Evolutionary conservation across 2,329 filamentous ascomycete genomes (phyloP), one percentile per base, ranked within the genome.

Genomic region (Dactylellina cionopaga): DNA sequence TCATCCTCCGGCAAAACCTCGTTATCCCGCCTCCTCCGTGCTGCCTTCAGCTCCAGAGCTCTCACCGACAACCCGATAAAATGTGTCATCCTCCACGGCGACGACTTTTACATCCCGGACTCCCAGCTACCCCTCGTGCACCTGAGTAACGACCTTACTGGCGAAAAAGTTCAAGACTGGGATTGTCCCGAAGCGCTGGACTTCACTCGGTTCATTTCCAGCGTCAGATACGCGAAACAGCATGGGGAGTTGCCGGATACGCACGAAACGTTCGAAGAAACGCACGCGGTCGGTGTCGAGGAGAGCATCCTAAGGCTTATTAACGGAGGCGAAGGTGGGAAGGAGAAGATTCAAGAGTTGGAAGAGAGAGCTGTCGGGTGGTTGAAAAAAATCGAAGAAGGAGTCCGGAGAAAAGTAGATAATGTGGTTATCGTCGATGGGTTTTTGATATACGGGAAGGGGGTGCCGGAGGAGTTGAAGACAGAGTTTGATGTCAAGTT

Each of bases 1-100:
- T 97, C 94, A 1, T 96, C 91, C 2, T 94, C 91, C 77, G 95
- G 95, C 71, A 99, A 99, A 83, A 98, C 95, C 1, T 98, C 95
- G 1, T 86, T 99, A 11, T 91, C 92, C 17, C 87, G 94, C 1
- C 85, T 97, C 10, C 84, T 99, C 15, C 88, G 92, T 68, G 88
- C 91, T 78, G 89, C 96, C 10, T 71, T 71, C 58, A 56, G 47
- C 0, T 63, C 65, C 6, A 47, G 5, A 19, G 10, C 75, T 92
- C 97, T 77, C 78, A 10, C 74, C 71, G 4, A 44, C 68, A 9
- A 47, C 51, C 46, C 62, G 22, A 76, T 80, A 22, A 83, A 85
- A 75, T 85, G 88, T 13, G 94, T 92, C 78, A 91, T 98, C 78
- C 85, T 99, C 19, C 95, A 99, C 80, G 88, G 96, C 80, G 95